Evolutionary conservation across 2,329 filamentous ascomycete genomes (phyloP).

Genomic region (Neopestalotiopsis sp.): DNA sequence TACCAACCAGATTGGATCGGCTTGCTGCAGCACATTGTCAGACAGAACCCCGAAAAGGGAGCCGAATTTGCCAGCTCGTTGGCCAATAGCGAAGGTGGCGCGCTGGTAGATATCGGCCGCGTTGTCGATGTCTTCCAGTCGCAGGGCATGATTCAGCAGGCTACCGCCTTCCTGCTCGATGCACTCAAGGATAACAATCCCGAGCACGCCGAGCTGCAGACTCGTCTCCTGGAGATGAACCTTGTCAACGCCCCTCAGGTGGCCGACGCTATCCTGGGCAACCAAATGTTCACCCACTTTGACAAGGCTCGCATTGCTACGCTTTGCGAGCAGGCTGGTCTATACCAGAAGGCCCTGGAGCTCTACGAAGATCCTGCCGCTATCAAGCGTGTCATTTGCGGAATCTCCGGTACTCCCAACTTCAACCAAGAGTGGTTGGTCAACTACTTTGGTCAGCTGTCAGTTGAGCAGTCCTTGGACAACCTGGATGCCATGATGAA

Average conservation of each 20-base stretch:
- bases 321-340: slow-evolving; percentile 90
- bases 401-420: slow-evolving; percentile 81
- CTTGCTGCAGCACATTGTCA: slow-evolving; percentile 89
- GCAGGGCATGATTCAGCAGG: slow-evolving; percentile 96
- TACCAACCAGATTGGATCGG: slow-evolving; percentile 97
- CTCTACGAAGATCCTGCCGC: slow-evolving; percentile 90
- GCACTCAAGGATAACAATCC: slow-evolving; percentile 93
- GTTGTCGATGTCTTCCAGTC: slow-evolving; percentile 98
- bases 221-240: slow-evolving; percentile 97
- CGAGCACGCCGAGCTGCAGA: slow-evolving; percentile 92
- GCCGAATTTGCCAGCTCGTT: slow-evolving; percentile 93
- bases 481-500: slow-evolving; percentile 97
- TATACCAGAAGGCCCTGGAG: slow-evolving; percentile 87
- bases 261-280: slow-evolving; percentile 95
- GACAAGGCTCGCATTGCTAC: slow-evolving; percentile 88
- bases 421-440: slow-evolving; percentile 91
- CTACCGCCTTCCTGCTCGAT: slow-evolving; percentile 96
- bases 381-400: slow-evolving; percentile 88
- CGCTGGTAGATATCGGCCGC: slow-evolving; percentile 89
- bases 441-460: slow-evolving; percentile 91
- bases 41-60: slow-evolving; percentile 90
- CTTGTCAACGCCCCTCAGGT: slow-evolving; percentile 95
- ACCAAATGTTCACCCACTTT: slow-evolving; percentile 98
- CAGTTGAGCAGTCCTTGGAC: slow-evolving; percentile 92
- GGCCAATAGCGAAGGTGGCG: slow-evolving; percentile 85